A percentile compares a stretch with the other conserved stretches of the same genome.
phyloP scores from a whole-genome alignment of 768 basidiomycete genomes.

The Amanita jacksonii region DNA sequence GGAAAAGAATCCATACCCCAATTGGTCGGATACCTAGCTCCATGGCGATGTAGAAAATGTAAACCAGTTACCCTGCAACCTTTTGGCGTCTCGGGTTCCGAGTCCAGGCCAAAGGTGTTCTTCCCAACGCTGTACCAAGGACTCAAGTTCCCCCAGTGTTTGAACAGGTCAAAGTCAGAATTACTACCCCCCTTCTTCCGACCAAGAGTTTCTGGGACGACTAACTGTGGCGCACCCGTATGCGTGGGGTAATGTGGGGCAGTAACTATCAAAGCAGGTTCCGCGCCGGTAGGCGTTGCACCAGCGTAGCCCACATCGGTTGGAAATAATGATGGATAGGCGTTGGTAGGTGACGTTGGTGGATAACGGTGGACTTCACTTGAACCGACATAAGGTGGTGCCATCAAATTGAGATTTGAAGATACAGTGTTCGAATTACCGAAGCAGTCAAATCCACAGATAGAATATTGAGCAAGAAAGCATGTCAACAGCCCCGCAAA shows the following conservation, averaged over 20 bases:
- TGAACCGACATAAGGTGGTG: slow-evolving; percentile 64
- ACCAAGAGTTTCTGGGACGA: slow-evolving; percentile 35
- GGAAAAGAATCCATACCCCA: slow-evolving; percentile 36
- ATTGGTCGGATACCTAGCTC: slow-evolving; percentile 62
- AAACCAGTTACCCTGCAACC: slow-evolving; percentile 64
- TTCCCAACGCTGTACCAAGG: slow-evolving; percentile 75
- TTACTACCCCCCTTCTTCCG: slow-evolving; percentile 12
- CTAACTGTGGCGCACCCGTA: slow-evolving; percentile 55
- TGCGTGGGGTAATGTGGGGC: slow-evolving; percentile 76
- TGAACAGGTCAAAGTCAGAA: slow-evolving; percentile 53
- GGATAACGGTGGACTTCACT: slow-evolving; percentile 63
- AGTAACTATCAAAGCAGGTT: slow-evolving; percentile 61
- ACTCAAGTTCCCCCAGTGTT: slow-evolving; percentile 76
- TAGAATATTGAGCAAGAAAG: slow-evolving; percentile 37
- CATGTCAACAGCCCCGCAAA: slow-evolving; percentile 43
- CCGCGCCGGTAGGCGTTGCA: slow-evolving; percentile 70
- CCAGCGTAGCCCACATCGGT: slow-evolving; percentile 71
- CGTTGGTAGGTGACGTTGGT: slow-evolving; percentile 65
- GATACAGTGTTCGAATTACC: slow-evolving; percentile 9
- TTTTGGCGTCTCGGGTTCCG: slow-evolving; percentile 58
- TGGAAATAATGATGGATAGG: slow-evolving; percentile 64
- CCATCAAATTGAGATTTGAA: slow-evolving; percentile 26
- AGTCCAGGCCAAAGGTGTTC: slow-evolving; percentile 63
- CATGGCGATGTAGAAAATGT: slow-evolving; percentile 77
- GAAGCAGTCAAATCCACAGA: slow-evolving; percentile 34